Conservation (phyloP, 257 asterid genomes). For the Ophiorrhiza pumila region DNA sequence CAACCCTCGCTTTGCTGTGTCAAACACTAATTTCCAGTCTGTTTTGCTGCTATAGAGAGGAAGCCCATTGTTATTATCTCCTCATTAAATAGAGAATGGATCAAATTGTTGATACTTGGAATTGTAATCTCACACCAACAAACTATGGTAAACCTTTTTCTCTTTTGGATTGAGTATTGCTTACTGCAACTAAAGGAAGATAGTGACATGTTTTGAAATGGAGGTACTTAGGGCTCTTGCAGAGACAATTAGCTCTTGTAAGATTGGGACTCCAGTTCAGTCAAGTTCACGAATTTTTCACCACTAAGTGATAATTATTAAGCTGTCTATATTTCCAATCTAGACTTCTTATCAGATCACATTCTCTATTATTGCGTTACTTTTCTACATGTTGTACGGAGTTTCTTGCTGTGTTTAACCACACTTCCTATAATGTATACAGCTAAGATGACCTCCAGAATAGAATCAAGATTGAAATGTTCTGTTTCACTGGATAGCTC, state of each 20-base stretch:
- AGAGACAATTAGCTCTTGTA: not conserved
- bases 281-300: not conserved
- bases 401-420: not conserved
- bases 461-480: conserved; percentile 11
- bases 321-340: not conserved
- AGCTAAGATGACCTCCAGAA: conserved; percentile 1
- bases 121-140: too few relatives aligned
- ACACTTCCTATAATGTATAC: not conserved
- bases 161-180: not conserved
- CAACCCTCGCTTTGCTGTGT: too few relatives aligned
- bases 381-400: not conserved
- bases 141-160: too few relatives aligned
- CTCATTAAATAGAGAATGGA: too few relatives aligned
- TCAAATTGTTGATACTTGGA: too few relatives aligned
- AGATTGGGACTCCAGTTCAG: not conserved
- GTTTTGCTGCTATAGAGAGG: too few relatives aligned
- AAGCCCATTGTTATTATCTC: too few relatives aligned
- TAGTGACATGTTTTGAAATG: not conserved
- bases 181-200: not conserved
- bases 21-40: too few relatives aligned
- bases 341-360: too few relatives aligned
- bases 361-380: not conserved
- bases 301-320: not conserved
- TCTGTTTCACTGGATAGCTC: conserved; percentile 14
- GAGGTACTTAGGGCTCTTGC: not conserved